Conservation (phyloP, 108 stramenopile species). For the Halocafeteria seosinensis region DNA sequence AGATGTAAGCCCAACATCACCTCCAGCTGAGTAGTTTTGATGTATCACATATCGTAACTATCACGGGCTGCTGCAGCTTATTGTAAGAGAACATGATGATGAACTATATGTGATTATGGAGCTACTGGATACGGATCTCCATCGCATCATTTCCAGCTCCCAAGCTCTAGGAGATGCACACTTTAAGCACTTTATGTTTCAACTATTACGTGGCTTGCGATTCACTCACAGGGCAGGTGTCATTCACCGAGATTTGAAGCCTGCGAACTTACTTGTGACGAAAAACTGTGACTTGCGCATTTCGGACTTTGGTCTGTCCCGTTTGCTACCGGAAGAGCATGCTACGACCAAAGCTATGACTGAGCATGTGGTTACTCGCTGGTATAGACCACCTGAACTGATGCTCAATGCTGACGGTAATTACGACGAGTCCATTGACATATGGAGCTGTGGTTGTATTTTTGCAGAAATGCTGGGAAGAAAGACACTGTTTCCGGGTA, state of each 20-base stretch:
- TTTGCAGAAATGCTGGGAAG: conserved; percentile 43
- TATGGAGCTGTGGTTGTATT: conserved; percentile 50
- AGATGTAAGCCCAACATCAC: neutral
- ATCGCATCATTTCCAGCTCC: conserved; percentile 28
- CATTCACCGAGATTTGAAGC: conserved; percentile 55
- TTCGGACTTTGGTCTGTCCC: conserved; percentile 49
- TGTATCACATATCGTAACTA: neutral
- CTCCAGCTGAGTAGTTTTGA: neutral
- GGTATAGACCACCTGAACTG: conserved; percentile 50
- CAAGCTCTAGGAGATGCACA: conserved; percentile 41
- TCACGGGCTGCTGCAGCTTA: neutral
- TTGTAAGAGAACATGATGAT: conserved; percentile 12
- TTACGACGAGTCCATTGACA: conserved; percentile 45
- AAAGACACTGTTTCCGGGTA: conserved; percentile 44
- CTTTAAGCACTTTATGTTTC: conserved; percentile 41
- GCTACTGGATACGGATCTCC: conserved; percentile 48
- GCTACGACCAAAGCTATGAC: conserved; percentile 42
- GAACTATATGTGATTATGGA: conserved; percentile 55
- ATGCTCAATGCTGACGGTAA: conserved; percentile 42
- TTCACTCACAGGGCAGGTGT: conserved; percentile 45
- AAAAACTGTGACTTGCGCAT: conserved; percentile 43
- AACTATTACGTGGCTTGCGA: conserved; percentile 39
- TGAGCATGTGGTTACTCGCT: conserved; percentile 50
- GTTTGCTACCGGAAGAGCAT: conserved; percentile 18
- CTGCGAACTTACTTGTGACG: conserved; percentile 47